Evolutionary conservation across 495 filamentous ascomycete genomes (phyloP).

Genomic region (Symbiotaphrina buchneri): DNA sequence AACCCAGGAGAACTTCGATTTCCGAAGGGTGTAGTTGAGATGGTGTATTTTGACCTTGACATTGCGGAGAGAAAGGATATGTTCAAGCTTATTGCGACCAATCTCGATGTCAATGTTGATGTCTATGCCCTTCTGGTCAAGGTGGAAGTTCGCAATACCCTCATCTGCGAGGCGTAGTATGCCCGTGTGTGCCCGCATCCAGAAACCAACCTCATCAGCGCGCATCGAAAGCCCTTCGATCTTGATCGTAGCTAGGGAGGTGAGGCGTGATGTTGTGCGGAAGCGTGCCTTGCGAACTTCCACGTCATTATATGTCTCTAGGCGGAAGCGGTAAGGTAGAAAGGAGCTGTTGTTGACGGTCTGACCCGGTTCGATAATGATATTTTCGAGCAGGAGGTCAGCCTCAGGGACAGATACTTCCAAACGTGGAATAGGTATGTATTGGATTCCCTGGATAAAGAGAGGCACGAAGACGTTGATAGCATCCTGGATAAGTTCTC

Average conservation of each 20-base stretch:
- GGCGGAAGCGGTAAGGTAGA: constrained; percentile 59
- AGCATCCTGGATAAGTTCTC: constrained; percentile 48
- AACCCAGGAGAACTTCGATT: constrained; percentile 51
- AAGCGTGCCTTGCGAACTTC: constrained; percentile 64
- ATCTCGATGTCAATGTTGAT: constrained; percentile 68
- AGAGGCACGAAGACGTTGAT: constrained; percentile 63
- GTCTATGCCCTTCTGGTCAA: constrained; percentile 74
- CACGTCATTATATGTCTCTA: constrained; percentile 69
- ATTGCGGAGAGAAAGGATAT: constrained; percentile 53
- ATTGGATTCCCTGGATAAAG: constrained; percentile 52
- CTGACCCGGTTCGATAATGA: constrained; percentile 71
- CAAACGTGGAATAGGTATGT: constrained; percentile 69
- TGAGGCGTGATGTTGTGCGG: constrained; percentile 38
- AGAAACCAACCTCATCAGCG: constrained; percentile 72
- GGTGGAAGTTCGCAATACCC: constrained; percentile 62
- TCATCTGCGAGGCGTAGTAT: constrained; percentile 46
- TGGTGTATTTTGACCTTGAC: constrained; percentile 73
- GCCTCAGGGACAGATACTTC: constrained; percentile 65
- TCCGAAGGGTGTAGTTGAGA: constrained; percentile 51
- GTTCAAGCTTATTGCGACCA: constrained; percentile 45
- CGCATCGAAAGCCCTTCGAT: constrained; percentile 60
- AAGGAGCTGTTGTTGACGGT: constrained; percentile 77
- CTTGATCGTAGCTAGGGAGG: constrained; percentile 49
- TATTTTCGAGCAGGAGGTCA: constrained; percentile 71
- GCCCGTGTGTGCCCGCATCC: constrained; percentile 43